Percentiles rank a stretch among this genome's conserved stretches.
phyloP scores from a whole-genome alignment of 495 filamentous ascomycete genomes.

The Penicillium herquei region DNA sequence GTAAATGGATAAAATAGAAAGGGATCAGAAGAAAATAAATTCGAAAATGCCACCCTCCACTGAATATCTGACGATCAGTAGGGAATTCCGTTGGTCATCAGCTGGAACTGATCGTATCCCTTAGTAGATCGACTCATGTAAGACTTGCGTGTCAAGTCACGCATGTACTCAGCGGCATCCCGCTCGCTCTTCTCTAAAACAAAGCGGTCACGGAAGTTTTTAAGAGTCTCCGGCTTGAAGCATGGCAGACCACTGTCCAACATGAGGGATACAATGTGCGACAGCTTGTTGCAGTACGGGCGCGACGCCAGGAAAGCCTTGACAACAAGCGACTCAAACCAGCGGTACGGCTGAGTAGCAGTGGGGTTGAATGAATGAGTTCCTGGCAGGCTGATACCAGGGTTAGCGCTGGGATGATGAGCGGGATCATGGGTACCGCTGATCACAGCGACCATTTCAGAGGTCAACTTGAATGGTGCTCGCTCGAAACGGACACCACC shows the following conservation, averaged over 20 bases:
- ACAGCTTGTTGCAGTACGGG: slow-evolving; percentile 79
- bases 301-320: slow-evolving; percentile 94
- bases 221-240: slow-evolving; percentile 95
- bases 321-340: slow-evolving; percentile 94
- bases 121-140: slow-evolving; percentile 85
- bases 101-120: slow-evolving; percentile 95
- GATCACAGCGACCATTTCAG: slow-evolving; percentile 98
- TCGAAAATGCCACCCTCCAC: no score
- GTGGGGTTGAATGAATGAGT: slow-evolving; percentile 47
- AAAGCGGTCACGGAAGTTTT: slow-evolving; percentile 89
- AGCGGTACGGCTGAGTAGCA: slow-evolving; percentile 82
- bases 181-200: slow-evolving; percentile 90
- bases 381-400: slow-evolving; percentile 33
- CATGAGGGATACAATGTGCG: slow-evolving; percentile 90
- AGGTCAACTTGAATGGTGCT: slow-evolving; percentile 95
- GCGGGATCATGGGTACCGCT: slow-evolving; percentile 63
- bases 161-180: slow-evolving; percentile 94
- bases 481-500: slow-evolving; percentile 96
- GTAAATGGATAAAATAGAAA: no score
- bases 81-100: slow-evolving; percentile 96
- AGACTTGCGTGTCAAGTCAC: slow-evolving; percentile 81
- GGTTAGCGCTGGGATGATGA: slow-evolving; percentile 24
- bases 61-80: slow-evolving; percentile 50
- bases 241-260: slow-evolving; percentile 94
- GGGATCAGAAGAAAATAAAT: no score